Evolutionary conservation across 78 protist species (phyloP).

Genomic region (Abeoforma whisleri): DNA sequence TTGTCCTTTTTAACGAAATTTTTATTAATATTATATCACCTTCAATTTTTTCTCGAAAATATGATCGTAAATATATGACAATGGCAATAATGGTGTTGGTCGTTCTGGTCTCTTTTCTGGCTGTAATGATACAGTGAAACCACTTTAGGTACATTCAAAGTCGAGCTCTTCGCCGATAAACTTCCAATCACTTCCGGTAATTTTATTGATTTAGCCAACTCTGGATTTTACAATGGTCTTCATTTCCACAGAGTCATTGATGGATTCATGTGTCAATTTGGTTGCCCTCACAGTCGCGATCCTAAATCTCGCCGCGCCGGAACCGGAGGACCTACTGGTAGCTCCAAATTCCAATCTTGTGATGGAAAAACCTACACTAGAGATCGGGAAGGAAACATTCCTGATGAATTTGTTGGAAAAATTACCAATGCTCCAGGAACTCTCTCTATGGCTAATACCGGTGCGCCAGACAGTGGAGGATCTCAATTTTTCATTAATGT

Average conservation of each 20-base stretch:
- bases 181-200: constrained; percentile 4
- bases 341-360: neutral
- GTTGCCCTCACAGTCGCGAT: neutral
- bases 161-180: neutral
- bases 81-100: too few relatives aligned
- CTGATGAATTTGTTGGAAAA: neutral
- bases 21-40: too few relatives aligned
- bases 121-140: too few relatives aligned
- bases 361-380: constrained; percentile 14
- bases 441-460: constrained; percentile 11
- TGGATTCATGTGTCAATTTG: constrained; percentile 2
- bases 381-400: constrained; percentile 6
- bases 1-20: too few relatives aligned
- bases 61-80: too few relatives aligned
- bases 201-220: constrained; percentile 2
- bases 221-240: neutral
- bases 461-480: neutral
- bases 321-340: neutral
- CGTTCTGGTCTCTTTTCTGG: too few relatives aligned
- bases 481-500: constrained; percentile 17
- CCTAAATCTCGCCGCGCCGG: neutral
- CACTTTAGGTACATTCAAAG: neutral
- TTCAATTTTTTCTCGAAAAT: too few relatives aligned
- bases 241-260: constrained; percentile 10
- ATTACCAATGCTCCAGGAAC: neutral